Evolutionary conservation across 2,329 filamentous ascomycete species (phyloP), one percentile per base, ranked within the genome.

Genomic region (Beauveria rudraprayagi): DNA sequence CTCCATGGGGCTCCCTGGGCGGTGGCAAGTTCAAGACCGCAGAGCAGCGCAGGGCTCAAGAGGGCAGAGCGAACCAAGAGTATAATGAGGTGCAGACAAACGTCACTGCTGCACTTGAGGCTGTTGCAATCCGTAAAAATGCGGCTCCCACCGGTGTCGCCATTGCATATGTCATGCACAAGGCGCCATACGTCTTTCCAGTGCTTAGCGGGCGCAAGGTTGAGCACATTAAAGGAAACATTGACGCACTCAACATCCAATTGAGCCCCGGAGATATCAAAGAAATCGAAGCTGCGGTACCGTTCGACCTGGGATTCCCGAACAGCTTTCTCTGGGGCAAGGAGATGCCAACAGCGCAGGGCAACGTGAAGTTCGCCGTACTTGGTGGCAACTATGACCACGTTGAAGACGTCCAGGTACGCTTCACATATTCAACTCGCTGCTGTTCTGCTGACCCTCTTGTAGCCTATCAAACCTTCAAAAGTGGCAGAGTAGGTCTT

Each of bases 111-210:
- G 75, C 72, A 14, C 71, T 82, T 40, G 77, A 80, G 78, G 78
- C 71, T 30, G 79, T 89, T 51, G 78, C 79, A 52, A 65, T 67
- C 26, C 73, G 74, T 62, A 78, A 78, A 65, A 70, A 71, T 63
- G 77, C 75, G 2, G 65, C 71, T 57, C 73, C 80, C 64, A 80
- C 77, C 17, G 78, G 76, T 63, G 70, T 82, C 61, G 88, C 89
- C 9, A 73, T 92, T 26, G 88, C 89, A 2, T 92, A 92, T 68
- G 84, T 91, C 16, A 81, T 89, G 79, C 80, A 84, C 65, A 91
- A 91, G 74, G 77, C 85, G 0, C 83, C 87, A 0, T 84, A 90
- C 67, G 85, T 91, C 14, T 90, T 90, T 68, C 89, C 89, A 1
- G 84, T 92, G 46, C 77, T 91, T 5, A 88, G 89, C 11, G 86